Base-by-base conservation (phyloP, 352 stramenopile genomes). In the Pythium brassicae region DNA sequence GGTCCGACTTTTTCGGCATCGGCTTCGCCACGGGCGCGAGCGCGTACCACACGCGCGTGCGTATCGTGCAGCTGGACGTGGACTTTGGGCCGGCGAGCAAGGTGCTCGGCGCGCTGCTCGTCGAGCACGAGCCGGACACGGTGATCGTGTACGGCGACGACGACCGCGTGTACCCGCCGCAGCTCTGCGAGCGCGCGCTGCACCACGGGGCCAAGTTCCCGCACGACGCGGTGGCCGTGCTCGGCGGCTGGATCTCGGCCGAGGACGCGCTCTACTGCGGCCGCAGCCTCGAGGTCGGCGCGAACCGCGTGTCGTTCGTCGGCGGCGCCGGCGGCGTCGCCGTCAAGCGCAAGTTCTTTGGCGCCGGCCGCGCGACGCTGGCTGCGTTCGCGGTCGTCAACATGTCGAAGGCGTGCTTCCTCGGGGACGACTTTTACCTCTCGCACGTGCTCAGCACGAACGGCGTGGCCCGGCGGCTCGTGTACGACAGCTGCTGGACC, bases 91-190 rank as follows among this genome's bases (percentile, higher is more conserved):
- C 75, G 0, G 70, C 70, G 2, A 83, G 70, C 34, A 86, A 85
- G 63, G 63, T 83, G 27, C 65, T 82, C 15, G 74, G 74, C 11
- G 71, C 69, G 14, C 37, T 84, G 27, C 57, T 84, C 40, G 67
- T 80, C 11, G 74, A 84, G 51, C 69, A 78, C 25, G 74, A 84
- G 22, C 65, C 71, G 2, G 69, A 84, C n/a, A 82, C 74, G 1
- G 66, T 84, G n/a, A 79, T 84, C 54, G 71, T 84, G 2, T 84
- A 84, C 34, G 74, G 74, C 4, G 74, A 84, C 46, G 70, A 84
- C 46, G 74, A 84, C 34, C 69, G 71, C 4, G 17, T 72, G 4
- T 79, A 81, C 45, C 69, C 69, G 1, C 45, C 55, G 4, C 66
- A 84, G 37, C 44, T 84, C 3, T 68, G 63, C n/a, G 66, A 72